Base-by-base conservation (phyloP, 2,329 filamentous ascomycete species). In the Albifimbria verrucaria region DNA sequence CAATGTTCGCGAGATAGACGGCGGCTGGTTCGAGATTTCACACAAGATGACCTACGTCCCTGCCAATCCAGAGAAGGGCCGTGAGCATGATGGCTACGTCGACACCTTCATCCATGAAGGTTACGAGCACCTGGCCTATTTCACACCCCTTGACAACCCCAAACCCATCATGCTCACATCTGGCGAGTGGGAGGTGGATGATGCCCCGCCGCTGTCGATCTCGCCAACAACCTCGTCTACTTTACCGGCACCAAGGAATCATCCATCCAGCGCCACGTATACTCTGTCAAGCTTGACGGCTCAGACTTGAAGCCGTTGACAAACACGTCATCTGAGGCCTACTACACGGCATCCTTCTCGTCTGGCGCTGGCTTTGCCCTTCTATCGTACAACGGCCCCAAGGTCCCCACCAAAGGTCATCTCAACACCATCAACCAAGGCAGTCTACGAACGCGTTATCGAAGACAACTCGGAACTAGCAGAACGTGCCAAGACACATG, bases 11-110 rank as follows among this genome's bases (percentile, higher is more conserved):
- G 80, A 87, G 53, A 78, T 97, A n/a, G 94, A 99, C 68, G 92
- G 92, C 21, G 95, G 94, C 28, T 99, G 94, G 94, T 93, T 97
- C 62, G 94, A 99, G 72, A 90, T 96, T 42, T 90, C 91, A 1
- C 88, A 96, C 62, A 83, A 87, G 42, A 96, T 92, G 3, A 85
- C 78, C 15, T 97, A 88, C 65, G 87, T 99, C 53, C 94, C 94
- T 2, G 89, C 91, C 3, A 90, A 97, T 67, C 81, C 88, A 21
- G 69, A 74, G 11, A 90, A 89, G 57, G 90, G 89, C 15, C 86
- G 92, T 21, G 77, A 82, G 2, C 72, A 93, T 5, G 92, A 97
- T 69, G 94, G 94, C 21, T 99, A 99, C 65, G 86, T 99, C 56
- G 94, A 99, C 69, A 92, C 89, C 0, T 77, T 97, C 54, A 88